Conservation (phyloP, 2,329 filamentous ascomycete genomes). For the Keithomyces neogunnii region DNA sequence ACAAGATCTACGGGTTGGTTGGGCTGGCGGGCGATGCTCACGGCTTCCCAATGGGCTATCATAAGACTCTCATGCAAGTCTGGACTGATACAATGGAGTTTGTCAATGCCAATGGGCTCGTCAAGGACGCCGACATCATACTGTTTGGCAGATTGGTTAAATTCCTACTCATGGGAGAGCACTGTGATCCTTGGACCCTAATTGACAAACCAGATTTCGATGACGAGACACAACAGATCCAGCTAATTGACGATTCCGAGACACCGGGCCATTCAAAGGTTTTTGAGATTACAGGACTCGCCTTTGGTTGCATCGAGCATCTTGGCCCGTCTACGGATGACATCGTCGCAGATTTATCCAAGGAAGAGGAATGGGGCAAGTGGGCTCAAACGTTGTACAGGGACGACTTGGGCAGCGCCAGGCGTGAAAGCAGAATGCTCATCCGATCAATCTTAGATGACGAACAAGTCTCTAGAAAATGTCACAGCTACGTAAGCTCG, state of each 20-base stretch:
- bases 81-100: slow-evolving; percentile 20
- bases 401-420: background rate
- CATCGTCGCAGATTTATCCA: slow-evolving; percentile 3
- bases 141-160: slow-evolving; percentile 5
- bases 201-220: background rate
- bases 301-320: slow-evolving; percentile 1
- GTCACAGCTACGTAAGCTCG: background rate
- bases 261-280: background rate
- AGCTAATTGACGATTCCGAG: too few species aligned
- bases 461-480: background rate
- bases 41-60: slow-evolving; percentile 19
- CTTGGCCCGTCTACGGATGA: slow-evolving; percentile 3
- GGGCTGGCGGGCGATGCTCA: slow-evolving; percentile 17
- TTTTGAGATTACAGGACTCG: background rate
- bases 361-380: slow-evolving; percentile 5
- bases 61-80: slow-evolving; percentile 15
- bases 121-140: slow-evolving; percentile 2
- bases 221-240: background rate
- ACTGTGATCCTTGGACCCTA: background rate
- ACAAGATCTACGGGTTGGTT: slow-evolving; percentile 22
- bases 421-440: background rate
- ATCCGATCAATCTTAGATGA: background rate
- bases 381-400: background rate
- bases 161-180: background rate
- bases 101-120: slow-evolving; percentile 6